These are phyloP conservation scores for Arthrobotrys megalospora DNA, from an alignment of 2,329 filamentous ascomycete species.

Conservation along the genomic window DNA sequence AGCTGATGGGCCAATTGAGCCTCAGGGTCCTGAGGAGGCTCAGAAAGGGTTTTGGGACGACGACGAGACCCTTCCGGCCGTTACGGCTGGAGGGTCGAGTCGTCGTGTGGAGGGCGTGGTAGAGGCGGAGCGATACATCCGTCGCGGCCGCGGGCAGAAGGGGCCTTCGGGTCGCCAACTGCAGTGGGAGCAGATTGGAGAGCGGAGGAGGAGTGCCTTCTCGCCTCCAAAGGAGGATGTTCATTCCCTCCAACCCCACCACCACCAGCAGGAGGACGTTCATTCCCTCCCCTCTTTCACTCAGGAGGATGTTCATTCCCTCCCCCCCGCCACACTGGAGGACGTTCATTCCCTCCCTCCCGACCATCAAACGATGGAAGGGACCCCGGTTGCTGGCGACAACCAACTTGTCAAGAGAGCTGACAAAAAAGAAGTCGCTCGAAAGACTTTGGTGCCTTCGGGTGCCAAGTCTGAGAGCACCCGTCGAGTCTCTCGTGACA, in stretches of 20 bases:
- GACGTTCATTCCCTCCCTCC: neutral
- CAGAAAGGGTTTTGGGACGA: conserved; percentile 3
- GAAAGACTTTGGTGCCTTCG: too few relatives aligned
- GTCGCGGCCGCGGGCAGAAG: neutral
- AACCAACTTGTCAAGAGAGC: too few relatives aligned
- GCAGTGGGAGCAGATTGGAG: conserved; percentile 10
- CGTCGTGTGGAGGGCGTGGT: neutral
- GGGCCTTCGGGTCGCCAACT: neutral
- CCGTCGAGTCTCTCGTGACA: too few relatives aligned
- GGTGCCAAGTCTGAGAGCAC: too few relatives aligned
- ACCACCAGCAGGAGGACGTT: neutral
- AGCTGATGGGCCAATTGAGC: neutral
- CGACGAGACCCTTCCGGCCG: neutral
- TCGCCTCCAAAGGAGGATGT: neutral
- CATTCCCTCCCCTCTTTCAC: neutral
- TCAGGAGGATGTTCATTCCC: neutral
- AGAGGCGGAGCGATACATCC: conserved; percentile 1
- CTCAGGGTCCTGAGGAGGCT: neutral
- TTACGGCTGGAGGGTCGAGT: neutral
- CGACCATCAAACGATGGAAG: too few relatives aligned
- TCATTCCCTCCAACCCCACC: neutral
- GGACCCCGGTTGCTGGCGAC: too few relatives aligned
- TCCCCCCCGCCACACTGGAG: neutral
- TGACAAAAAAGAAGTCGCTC: too few relatives aligned
- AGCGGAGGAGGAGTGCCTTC: neutral